phyloP scores from a whole-genome alignment of 805 yeast species.

The Candida corydali region DNA sequence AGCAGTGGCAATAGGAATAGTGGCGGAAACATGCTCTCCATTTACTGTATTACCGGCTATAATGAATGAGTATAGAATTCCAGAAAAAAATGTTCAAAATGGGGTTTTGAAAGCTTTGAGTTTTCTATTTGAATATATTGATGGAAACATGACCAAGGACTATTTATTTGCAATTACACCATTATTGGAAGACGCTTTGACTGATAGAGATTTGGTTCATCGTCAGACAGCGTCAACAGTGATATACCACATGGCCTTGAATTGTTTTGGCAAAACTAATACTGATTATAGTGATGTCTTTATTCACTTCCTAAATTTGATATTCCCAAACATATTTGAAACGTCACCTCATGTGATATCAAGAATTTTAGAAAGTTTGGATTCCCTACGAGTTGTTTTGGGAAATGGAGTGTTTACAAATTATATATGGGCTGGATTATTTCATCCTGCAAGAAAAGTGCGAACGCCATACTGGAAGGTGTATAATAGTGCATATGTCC shows the following conservation, averaged over 20 bases:
- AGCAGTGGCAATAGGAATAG: constrained; percentile 96
- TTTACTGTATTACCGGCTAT: constrained; percentile 91
- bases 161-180: constrained; percentile 80
- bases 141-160: constrained; percentile 67
- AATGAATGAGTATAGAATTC: constrained; percentile 92
- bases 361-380: constrained; percentile 77
- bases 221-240: constrained; percentile 94
- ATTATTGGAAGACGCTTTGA: constrained; percentile 80
- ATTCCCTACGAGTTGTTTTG: constrained; percentile 62
- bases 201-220: constrained; percentile 87
- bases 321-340: constrained; percentile 87
- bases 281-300: constrained; percentile 55
- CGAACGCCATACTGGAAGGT: constrained; percentile 82
- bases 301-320: constrained; percentile 72
- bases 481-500: constrained; percentile 73
- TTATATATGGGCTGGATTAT: constrained; percentile 83
- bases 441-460: constrained; percentile 90
- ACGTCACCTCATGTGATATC: constrained; percentile 93
- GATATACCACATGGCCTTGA: constrained; percentile 73
- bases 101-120: constrained; percentile 90
- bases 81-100: constrained; percentile 90
- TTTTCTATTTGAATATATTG: constrained; percentile 89
- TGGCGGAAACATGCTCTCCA: constrained; percentile 90
- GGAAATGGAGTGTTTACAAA: constrained; percentile 75
- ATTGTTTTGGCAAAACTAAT: constrained; percentile 76